Evolutionary conservation across 176 grass and related monocot genomes (phyloP), one percentile per base, ranked within the genome.

Genomic region (Juncus effusus): DNA sequence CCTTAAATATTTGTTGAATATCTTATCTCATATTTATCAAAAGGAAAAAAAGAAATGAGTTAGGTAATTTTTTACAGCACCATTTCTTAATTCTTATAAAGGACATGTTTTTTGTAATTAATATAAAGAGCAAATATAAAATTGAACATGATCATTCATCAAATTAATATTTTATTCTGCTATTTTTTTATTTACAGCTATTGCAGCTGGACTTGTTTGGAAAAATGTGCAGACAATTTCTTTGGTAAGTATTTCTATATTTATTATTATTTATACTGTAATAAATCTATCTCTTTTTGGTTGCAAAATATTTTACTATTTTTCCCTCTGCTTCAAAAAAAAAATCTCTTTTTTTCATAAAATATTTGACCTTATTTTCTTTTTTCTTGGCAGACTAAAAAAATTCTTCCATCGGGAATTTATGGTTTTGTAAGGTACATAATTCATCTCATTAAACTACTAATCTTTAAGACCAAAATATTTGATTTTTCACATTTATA

Each of bases 191-290:
- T 86, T 70, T 97, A 41, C 63, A 97, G 93, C 82, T 50, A 55
- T 97, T 82, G 85, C 93, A 65, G 70, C 64, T 80, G 82, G 64
- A 0, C 79, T 92, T 79, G 56, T 79, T 63, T 83, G 93, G 88
- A 88, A 92, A 67, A 73, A 89, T 62, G 52, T 57, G 3, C 87
- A 86, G 45, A 77, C 59, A 3, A 91, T 88, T 60, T 74, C 74
- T 12, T 53, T 64, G 39, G 93, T 90, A 86, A 77, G 85, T 77
- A 71, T 55, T 60, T 44, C 54, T 58, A 54, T 47, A 60, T 51
- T 19, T 15, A 50, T 14, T 38, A 13, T 51, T 49, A n/a, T 10
- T 70, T 51, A 40, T 70, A 54, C 7, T 58, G 40, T 60, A 77
- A 40, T 58, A 38, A 40, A 59, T 10, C 49, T n/a, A n/a, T 38